Base-by-base conservation (phyloP, 2,329 filamentous ascomycete genomes). In the Fusarium abutilonis region DNA sequence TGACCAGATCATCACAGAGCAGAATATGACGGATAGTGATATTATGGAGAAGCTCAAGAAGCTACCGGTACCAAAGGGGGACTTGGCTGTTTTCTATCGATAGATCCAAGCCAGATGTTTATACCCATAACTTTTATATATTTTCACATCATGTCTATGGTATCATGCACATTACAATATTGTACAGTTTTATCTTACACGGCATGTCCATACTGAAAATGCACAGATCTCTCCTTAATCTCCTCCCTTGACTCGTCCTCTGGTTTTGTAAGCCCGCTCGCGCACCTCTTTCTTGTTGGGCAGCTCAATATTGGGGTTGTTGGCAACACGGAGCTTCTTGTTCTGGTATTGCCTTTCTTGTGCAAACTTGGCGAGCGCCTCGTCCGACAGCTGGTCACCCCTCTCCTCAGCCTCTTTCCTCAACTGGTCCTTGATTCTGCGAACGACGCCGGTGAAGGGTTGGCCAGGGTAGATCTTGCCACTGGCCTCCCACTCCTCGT, bases 1-100 rank as follows among this genome's bases (percentile, higher is more conserved):
- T 75, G 92, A 95, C 77, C 88, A 93, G 80, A 92, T 94, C 64
- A 91, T 91, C 71, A 90, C 88, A 1, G 90, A 93, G 77, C 81
- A 88, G 73, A 87, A 89, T 60, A 72, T 92, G 72, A 86, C 85
- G 7, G 89, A 93, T 71, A 82, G 81, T 56, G 87, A 90, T 70
- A 87, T 93, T 14, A 82, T 92, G 77, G 86, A 86, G 34, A 86
- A 83, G 73, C 76, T 95, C 43, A 87, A 86, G 74, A 82, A 78
- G 32, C 77, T 88, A 29, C 80, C 79, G 3, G 76, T 81, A 21
- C 79, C 82, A 7, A 77, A 78, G 56, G 82, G 80, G 6, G 86
- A 86, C 56, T 62, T 86, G 60, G 81, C 80, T 0, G 77, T 87
- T 7, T 75, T 87, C 41, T 85, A 86, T 67, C 77, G 80, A 51